These are phyloP conservation scores for Helminthosporium solani DNA, from an alignment of 2,329 filamentous ascomycete species.

Conservation along the genomic window DNA sequence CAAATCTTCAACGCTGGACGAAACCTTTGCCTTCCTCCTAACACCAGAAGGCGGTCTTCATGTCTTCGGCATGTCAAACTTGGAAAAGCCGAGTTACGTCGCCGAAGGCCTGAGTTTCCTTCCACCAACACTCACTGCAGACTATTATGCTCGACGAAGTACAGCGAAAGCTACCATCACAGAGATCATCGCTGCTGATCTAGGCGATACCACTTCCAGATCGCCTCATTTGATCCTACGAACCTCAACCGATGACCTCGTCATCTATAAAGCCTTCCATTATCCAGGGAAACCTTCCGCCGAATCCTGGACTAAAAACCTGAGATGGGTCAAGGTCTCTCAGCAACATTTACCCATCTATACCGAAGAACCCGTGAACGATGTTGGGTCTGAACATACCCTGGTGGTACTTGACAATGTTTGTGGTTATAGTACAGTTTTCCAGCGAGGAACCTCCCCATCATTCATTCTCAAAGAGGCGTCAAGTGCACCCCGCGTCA, in stretches of 20 bases:
- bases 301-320: constrained; percentile 53
- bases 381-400: constrained; percentile 48
- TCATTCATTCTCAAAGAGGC: constrained; percentile 81
- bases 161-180: constrained; percentile 70
- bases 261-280: constrained; percentile 80
- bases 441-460: constrained; percentile 76
- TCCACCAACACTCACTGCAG: constrained; percentile 71
- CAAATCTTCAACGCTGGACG: constrained; percentile 58
- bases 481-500: constrained; percentile 71
- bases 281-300: constrained; percentile 42
- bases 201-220: constrained; percentile 71
- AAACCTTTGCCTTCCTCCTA: constrained; percentile 73
- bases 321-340: constrained; percentile 75
- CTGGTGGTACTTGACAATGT: constrained; percentile 64
- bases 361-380: constrained; percentile 50
- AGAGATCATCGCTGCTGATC: constrained; percentile 79
- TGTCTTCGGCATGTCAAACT: constrained; percentile 73
- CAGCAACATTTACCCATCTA: constrained; percentile 67
- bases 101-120: constrained; percentile 77
- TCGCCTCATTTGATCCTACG: constrained; percentile 83
- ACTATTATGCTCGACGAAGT: constrained; percentile 69
- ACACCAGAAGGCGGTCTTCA: constrained; percentile 72
- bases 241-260: constrained; percentile 76
- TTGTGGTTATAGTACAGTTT: constrained; percentile 77
- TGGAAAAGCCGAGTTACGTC: constrained; percentile 69